Evolutionary conservation across 768 basidiomycete species (phyloP).

Genomic region (Cubamyces lactineus): DNA sequence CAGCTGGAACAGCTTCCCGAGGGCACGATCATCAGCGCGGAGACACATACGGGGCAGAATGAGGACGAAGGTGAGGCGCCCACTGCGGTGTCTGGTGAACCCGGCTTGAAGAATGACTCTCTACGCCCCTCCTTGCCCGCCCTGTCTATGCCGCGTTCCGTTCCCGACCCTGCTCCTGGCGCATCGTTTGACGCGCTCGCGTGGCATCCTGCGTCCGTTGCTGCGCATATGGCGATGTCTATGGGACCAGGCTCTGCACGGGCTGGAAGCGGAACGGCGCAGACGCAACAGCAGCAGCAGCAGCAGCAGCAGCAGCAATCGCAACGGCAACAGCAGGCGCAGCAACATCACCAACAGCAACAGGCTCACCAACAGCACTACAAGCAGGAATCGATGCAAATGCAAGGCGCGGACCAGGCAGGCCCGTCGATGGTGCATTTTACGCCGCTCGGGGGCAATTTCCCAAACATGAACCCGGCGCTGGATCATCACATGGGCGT

Average conservation of each 20-base stretch:
- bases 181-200: conserved; percentile 10
- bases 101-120: conserved; percentile 25
- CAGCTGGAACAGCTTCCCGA: conserved; percentile 48
- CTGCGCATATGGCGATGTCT: conserved; percentile 9
- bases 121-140: conserved; percentile 17
- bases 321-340: conserved; percentile 6
- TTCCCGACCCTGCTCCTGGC: conserved; percentile 12
- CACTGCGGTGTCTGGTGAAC: conserved; percentile 25
- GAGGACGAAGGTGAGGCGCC: conserved; percentile 51
- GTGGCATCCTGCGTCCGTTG: conserved; percentile 13
- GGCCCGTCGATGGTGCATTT: conserved; percentile 52
- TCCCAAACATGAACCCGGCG: conserved; percentile 74
- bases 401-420: conserved; percentile 13
- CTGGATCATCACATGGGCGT: conserved; percentile 54
- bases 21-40: conserved; percentile 55
- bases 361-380: conserved; percentile 1
- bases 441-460: conserved; percentile 46
- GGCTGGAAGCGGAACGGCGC: conserved; percentile 2
- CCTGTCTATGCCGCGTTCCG: conserved; percentile 14
- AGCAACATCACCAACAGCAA: conserved; percentile 9
- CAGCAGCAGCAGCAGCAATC: neutral
- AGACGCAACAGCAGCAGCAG: neutral
- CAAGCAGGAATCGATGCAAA: neutral
- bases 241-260: conserved; percentile 7
- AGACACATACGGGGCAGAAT: conserved; percentile 40